Evolutionary conservation across 2,329 filamentous ascomycete species (phyloP), one percentile per base, ranked within the genome.

Genomic region (Aspergillus quadricinctus): DNA sequence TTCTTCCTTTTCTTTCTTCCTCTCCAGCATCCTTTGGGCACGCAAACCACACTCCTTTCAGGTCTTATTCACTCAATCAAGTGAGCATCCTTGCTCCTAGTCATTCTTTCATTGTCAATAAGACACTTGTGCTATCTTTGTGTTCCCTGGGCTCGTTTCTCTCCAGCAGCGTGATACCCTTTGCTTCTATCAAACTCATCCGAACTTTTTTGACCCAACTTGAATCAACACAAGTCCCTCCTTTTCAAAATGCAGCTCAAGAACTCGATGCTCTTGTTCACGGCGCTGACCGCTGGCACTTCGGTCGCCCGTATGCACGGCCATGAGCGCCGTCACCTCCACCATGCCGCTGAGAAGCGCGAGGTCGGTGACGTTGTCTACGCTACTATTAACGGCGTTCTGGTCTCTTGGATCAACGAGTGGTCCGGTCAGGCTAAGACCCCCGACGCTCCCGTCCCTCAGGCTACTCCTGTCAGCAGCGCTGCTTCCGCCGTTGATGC

Each of bases 321-420:
- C 58, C 72, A 75, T 57, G 68, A 74, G 53, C 72, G 71, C 58
- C 72, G 72, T 56, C 72, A 75, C 58, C 62, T 63, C 31, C 70
- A 73, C 63, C 57, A 57, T 48, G 52, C 27, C 48, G 48, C 41
- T 41, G 50, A 71, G 52, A 66, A 73, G 62, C 72, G 72, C 56
- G 69, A 21, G 35, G 65, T 71, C 21, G 71, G 68, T 52, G 68
- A 70, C 50, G 53, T 63, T 43, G 71, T 74, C 56, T 60, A 58
- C 48, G 71, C 68, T 52, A 66, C 62, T 50, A 74, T 74, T 45
- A 63, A 72, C 49, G 71, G 71, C 59, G 59, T 67, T 49, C 56
- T 69, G 21, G 64, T 65, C 54, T 67, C 69, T 48, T 75, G 71
- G 71, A 61, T 66, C 61, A 74, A 75, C 66, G 59, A 72, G 43